These are phyloP conservation scores for Beauveria brongniartii DNA, from an alignment of 2,329 filamentous ascomycete species.

Conservation along the genomic window DNA sequence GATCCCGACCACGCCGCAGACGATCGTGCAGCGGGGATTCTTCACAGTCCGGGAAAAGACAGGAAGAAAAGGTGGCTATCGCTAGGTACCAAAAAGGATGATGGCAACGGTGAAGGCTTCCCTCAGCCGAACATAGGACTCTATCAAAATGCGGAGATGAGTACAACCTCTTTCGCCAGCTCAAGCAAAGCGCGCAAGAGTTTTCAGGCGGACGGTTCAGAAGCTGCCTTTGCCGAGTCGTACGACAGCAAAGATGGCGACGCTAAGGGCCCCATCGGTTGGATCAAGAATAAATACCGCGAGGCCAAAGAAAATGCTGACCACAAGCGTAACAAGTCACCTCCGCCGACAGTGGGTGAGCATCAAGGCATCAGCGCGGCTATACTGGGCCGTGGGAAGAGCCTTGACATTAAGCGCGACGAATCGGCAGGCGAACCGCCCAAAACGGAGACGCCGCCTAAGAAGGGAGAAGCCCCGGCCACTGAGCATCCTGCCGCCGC, in stretches of 20 bases:
- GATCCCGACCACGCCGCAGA: slow-evolving; percentile 64
- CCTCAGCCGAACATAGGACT: slow-evolving; percentile 45
- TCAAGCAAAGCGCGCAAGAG: slow-evolving; percentile 41
- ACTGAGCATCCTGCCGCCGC: background rate
- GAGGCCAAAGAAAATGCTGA: slow-evolving; percentile 51
- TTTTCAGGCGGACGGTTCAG: slow-evolving; percentile 43
- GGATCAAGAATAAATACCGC: slow-evolving; percentile 53
- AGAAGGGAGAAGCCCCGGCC: slow-evolving; percentile 12
- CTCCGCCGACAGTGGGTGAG: slow-evolving; percentile 30
- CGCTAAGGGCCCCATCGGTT: slow-evolving; percentile 46
- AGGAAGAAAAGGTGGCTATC: slow-evolving; percentile 67
- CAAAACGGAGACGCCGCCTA: background rate
- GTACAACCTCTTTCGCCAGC: slow-evolving; percentile 61
- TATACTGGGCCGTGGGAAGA: slow-evolving; percentile 36
- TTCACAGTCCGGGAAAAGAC: slow-evolving; percentile 51
- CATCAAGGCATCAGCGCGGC: slow-evolving; percentile 20
- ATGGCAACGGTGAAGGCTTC: slow-evolving; percentile 37
- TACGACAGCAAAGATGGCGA: slow-evolving; percentile 41
- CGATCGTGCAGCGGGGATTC: slow-evolving; percentile 34
- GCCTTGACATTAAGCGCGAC: slow-evolving; percentile 39
- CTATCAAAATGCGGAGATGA: slow-evolving; percentile 56
- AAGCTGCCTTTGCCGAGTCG: slow-evolving; percentile 30
- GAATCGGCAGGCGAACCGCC: slow-evolving; percentile 14
- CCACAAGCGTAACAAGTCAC: slow-evolving; percentile 48
- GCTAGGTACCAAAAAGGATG: slow-evolving; percentile 54